Percentiles rank a stretch among this genome's conserved stretches.
Evolutionary conservation across 345 rosid genomes (phyloP).

Genomic region (Tarenaya hassleriana): DNA sequence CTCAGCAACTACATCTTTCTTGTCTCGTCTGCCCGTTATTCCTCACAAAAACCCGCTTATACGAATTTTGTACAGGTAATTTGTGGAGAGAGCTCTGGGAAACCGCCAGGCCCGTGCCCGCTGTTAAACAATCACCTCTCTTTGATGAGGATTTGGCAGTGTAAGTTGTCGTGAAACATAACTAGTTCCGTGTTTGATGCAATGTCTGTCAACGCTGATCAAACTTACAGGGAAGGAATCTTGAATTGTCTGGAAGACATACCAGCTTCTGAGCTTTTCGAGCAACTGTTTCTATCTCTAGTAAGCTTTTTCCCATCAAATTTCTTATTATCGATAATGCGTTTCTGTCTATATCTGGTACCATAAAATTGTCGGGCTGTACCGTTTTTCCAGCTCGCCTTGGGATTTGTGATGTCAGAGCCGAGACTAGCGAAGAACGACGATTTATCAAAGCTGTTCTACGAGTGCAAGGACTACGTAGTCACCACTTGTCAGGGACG

Average conservation of each 20-base stretch:
- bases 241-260: conserved; percentile 70
- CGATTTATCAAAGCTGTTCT: conserved; percentile 59
- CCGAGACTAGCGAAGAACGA: conserved; percentile 42
- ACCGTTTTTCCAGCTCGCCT: conserved; percentile 61
- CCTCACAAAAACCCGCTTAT: not conserved
- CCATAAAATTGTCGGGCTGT: too few species aligned
- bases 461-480: conserved; percentile 79
- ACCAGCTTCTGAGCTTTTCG: conserved; percentile 59
- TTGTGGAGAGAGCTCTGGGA: conserved; percentile 96
- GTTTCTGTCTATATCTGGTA: not conserved
- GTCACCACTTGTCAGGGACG: conserved; percentile 58
- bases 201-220: conserved; percentile 11
- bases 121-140: conserved; percentile 82
- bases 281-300: conserved; percentile 74
- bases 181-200: conserved; percentile 8
- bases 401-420: conserved; percentile 65
- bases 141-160: conserved; percentile 92
- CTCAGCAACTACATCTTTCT: not conserved
- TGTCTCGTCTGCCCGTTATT: conserved; percentile 1
- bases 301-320: conserved; percentile 39
- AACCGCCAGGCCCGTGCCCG: conserved; percentile 82
- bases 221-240: conserved; percentile 68
- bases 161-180: conserved; percentile 44
- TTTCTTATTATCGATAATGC: not conserved
- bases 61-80: conserved; percentile 60